Conservation (phyloP, 2,329 filamentous ascomycete genomes). For the Ophiocordyceps camponoti-leonardi region DNA sequence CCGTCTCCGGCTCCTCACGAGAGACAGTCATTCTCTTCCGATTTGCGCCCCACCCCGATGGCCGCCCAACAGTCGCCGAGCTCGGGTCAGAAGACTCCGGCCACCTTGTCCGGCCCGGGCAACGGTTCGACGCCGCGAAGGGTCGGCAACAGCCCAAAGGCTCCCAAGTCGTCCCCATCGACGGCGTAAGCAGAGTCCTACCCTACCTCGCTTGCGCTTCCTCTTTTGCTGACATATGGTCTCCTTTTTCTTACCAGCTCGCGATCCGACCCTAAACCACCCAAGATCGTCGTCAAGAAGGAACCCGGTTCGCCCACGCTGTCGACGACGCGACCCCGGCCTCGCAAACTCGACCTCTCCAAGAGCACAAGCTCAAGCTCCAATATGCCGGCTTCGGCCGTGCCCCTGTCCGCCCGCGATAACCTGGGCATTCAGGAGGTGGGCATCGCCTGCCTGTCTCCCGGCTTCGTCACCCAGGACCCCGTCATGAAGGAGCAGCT, state of each 20-base stretch:
- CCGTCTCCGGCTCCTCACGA: conserved; percentile 52
- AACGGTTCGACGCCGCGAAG: conserved; percentile 26
- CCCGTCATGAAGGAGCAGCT: conserved; percentile 93
- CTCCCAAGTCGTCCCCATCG: conserved; percentile 36
- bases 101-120: conserved; percentile 12
- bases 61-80: conserved; percentile 15
- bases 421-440: conserved; percentile 77
- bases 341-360: conserved; percentile 53
- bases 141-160: conserved; percentile 34
- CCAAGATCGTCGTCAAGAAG: conserved; percentile 91
- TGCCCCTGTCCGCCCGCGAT: conserved; percentile 66
- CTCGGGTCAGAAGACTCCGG: conserved; percentile 25
- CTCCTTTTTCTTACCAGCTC: conserved; percentile 3
- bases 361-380: conserved; percentile 36
- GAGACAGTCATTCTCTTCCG: conserved; percentile 37
- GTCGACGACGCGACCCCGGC: conserved; percentile 50
- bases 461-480: conserved; percentile 90
- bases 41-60: conserved; percentile 21
- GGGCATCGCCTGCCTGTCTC: conserved; percentile 83
- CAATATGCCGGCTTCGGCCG: conserved; percentile 40
- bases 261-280: conserved; percentile 21
- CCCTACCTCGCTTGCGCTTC: too few relatives aligned
- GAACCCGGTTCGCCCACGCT: conserved; percentile 81
- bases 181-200: conserved; percentile 33
- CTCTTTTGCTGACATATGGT: conserved; percentile 1